Evolutionary conservation across 2,329 filamentous ascomycete genomes (phyloP), one percentile per base, ranked within the genome.

Genomic region (Penicillium decumbens): DNA sequence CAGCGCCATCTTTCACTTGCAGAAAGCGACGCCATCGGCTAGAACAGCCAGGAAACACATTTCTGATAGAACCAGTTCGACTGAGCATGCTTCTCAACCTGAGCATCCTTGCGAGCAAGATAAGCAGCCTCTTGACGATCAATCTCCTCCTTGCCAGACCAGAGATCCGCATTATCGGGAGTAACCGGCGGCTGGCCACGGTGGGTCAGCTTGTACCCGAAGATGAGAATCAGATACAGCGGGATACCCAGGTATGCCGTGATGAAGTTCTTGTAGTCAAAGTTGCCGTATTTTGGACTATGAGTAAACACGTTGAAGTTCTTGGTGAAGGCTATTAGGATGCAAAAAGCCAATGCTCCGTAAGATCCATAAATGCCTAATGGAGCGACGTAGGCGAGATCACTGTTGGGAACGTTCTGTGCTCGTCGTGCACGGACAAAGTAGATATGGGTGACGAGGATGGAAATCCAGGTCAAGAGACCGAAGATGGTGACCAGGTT

Each of bases 231-330:
- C 15, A 90, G 68, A 68, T 89, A 91, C 20, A 91, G 69, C 1
- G 87, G 87, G 58, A 91, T 89, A 43, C 87, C 87, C 6, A 87
- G 73, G 67, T 90, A 90, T 24, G 84, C 85, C 0, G 85, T 89
- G 67, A 91, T 81, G 70, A 91, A 90, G 61, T 80, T 84, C 75
- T 86, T 83, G 75, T 87, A 87, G 68, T 87, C 81, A 57, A 88
- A 88, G 43, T 75, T 74, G 45, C 76, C 77, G 49, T 77, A 75
- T 58, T 73, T 63, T 59, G 66, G 47, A 37, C 61, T 68, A 50
- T 67, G 70, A 2, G 81, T 75, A 69, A 93, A 93, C 51, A 86
- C 84, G 48, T 80, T 77, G 70, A 83, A 93, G 76, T 89, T 91
- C 79, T 93, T 95, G 64, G 88, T 92, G 44, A 95, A 65, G 1